A percentile compares a stretch with the other conserved stretches of the same genome.
These are phyloP conservation scores for Thraustochytrium sp. DNA, from an alignment of 352 stramenopile species.

Conservation along the genomic window DNA sequence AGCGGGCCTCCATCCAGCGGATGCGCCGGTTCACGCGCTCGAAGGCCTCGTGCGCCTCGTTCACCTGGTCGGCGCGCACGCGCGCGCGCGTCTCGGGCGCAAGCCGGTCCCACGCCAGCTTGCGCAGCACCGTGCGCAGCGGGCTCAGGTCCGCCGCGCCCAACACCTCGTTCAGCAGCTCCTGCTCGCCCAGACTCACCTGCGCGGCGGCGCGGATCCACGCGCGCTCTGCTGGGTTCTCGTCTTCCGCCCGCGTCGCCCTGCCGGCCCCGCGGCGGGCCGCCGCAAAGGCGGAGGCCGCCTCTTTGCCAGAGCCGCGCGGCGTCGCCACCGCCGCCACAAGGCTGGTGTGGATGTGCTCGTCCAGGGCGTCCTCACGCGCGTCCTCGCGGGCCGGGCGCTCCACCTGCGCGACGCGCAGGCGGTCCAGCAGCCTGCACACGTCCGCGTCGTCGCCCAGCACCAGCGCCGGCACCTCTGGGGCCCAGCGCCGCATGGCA, in stretches of 20 bases:
- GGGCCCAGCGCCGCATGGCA: neutral
- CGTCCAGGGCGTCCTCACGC: neutral
- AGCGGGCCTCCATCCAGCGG: neutral
- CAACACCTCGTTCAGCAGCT: neutral
- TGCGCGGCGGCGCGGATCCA: neutral
- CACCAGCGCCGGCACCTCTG: neutral
- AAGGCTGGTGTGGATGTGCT: neutral
- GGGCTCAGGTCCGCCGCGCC: neutral
- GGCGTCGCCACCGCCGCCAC: too few species aligned
- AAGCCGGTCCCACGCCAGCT: slow-evolving; percentile 1
- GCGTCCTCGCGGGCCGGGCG: neutral
- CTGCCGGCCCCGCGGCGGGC: too few species aligned
- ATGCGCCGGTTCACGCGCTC: slow-evolving; percentile 4
- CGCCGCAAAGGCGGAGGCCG: too few species aligned
- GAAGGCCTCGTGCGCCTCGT: neutral
- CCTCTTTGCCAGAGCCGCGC: too few species aligned
- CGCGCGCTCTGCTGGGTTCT: neutral
- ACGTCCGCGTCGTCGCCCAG: neutral
- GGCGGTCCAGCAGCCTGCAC: neutral
- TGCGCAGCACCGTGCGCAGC: neutral
- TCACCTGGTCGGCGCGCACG: neutral
- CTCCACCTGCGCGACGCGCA: neutral
- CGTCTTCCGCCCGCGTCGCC: neutral
- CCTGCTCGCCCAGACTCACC: neutral
- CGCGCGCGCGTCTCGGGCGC: neutral